Base-by-base conservation (phyloP, 1,284 basidiomycete genomes). In the Tilletiopsis washingtonensis region DNA sequence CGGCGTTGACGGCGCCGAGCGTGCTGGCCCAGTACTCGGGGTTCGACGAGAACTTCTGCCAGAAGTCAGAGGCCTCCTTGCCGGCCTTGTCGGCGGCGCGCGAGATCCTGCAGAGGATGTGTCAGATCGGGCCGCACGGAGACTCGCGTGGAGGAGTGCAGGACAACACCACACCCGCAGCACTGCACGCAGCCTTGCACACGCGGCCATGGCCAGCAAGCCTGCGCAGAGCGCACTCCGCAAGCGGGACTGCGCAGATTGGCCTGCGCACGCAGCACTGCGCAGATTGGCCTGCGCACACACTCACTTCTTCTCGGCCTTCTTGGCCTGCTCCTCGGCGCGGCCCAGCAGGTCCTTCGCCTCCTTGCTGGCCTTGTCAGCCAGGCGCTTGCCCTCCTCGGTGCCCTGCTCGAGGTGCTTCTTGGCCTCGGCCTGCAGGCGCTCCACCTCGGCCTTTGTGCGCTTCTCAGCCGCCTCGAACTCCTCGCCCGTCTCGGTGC, bases 1-100 rank as follows among this genome's bases (percentile, higher is more conserved):
- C 67, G 17, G 59, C 60, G 54, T 72, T 71, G 51, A 67, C 57
- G 9, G n/a, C 63, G 41, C 63, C 64, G 24, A 72, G 65, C 2
- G 67, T 53, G 24, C 69, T 55, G 39, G 53, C 57, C 70, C 70
- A 72, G 53, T 62, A 61, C 54, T 63, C 60, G 44, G 68, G 68
- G 42, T 69, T 60, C 53, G 42, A 47, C 25, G 62, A 64, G 55
- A 72, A 69, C 34, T 53, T 43, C 40, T 58, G 43, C 65, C 64
- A 66, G 50, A 51, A 56, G 36, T 53, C 48, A 50, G 63, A 53
- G 34, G 62, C 40, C 40, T 65, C 51, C 45, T 53, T 39, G 12
- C 49, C 19, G 12, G 54, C 47, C 12, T 44, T 29, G 25, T 51
- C 24, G 45, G 55, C 43, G 38, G 50, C 34, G 37, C 54, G 53